Evolutionary conservation across 1,284 basidiomycete species (phyloP).

Genomic region (Sphagnurus paluster): DNA sequence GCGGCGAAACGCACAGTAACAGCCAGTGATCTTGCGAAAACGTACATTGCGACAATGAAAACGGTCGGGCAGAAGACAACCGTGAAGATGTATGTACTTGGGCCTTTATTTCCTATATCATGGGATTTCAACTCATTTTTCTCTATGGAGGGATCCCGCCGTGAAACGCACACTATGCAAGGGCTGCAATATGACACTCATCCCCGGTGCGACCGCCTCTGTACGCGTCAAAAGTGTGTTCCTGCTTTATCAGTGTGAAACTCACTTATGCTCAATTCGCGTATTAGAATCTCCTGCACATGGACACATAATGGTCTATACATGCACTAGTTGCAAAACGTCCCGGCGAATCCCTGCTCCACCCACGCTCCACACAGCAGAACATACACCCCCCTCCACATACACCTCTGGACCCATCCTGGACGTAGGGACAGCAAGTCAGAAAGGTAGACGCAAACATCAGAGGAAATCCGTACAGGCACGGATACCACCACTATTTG

Average conservation of each 20-base stretch:
- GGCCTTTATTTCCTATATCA: not conserved
- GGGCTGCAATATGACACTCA: conserved; percentile 59
- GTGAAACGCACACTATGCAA: conserved; percentile 79
- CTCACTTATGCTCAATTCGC: conserved; percentile 1
- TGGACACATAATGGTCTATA: conserved; percentile 54
- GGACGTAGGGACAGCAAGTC: not conserved
- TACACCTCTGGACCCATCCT: conserved; percentile 9
- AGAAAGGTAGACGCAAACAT: not conserved
- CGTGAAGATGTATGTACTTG: conserved; percentile 61
- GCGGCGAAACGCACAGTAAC: conserved; percentile 29
- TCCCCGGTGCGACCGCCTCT: conserved; percentile 65
- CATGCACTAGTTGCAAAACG: conserved; percentile 53
- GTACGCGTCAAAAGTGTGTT: conserved; percentile 65
- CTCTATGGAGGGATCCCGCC: conserved; percentile 65
- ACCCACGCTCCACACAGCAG: conserved; percentile 29
- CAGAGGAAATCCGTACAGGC: conserved; percentile 24
- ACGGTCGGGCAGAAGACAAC: conserved; percentile 71
- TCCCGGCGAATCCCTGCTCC: conserved; percentile 65
- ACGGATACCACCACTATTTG: conserved; percentile 54
- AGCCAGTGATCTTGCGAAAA: conserved; percentile 53
- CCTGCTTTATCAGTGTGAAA: not conserved
- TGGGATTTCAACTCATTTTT: conserved; percentile 3
- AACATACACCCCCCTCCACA: no score
- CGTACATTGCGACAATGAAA: conserved; percentile 67
- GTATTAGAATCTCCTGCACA: conserved; percentile 49